Evolutionary conservation across 352 stramenopile species (phyloP).

Genomic region (Phytopythium cucurbitacearum): DNA sequence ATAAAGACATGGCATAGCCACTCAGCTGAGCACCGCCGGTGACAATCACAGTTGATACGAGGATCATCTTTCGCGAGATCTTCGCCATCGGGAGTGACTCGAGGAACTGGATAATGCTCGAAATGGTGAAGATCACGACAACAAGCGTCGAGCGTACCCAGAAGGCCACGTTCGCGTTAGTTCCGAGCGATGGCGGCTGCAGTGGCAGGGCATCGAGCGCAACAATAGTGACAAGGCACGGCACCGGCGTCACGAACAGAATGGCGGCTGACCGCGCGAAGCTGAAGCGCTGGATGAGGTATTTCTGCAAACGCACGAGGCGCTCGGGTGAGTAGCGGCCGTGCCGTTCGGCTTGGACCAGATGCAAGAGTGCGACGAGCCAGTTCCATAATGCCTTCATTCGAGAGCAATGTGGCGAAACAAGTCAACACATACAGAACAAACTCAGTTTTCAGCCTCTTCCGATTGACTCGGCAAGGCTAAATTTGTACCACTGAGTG

Average conservation of each 20-base stretch:
- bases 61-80: conserved; percentile 7
- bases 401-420: too few species aligned
- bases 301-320: too few species aligned
- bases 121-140: conserved; percentile 5
- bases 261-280: too few species aligned
- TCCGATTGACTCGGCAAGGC: too few species aligned
- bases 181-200: conserved; percentile 4
- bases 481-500: too few species aligned
- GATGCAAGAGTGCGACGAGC: too few species aligned
- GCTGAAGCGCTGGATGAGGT: too few species aligned
- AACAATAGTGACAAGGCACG: conserved; percentile 13
- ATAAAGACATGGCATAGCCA: conserved; percentile 4
- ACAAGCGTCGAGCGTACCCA: conserved; percentile 8
- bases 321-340: too few species aligned
- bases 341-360: too few species aligned
- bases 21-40: conserved; percentile 1
- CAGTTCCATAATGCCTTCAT: too few species aligned
- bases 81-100: conserved; percentile 7
- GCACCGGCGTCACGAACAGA: conserved; percentile 7
- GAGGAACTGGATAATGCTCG: conserved; percentile 8
- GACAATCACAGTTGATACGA: conserved; percentile 4
- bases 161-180: conserved; percentile 8
- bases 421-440: too few species aligned
- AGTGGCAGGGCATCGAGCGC: conserved; percentile 15
- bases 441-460: too few species aligned